Evolutionary conservation across 768 basidiomycete species (phyloP).

Genomic region (Collybia sordida): DNA sequence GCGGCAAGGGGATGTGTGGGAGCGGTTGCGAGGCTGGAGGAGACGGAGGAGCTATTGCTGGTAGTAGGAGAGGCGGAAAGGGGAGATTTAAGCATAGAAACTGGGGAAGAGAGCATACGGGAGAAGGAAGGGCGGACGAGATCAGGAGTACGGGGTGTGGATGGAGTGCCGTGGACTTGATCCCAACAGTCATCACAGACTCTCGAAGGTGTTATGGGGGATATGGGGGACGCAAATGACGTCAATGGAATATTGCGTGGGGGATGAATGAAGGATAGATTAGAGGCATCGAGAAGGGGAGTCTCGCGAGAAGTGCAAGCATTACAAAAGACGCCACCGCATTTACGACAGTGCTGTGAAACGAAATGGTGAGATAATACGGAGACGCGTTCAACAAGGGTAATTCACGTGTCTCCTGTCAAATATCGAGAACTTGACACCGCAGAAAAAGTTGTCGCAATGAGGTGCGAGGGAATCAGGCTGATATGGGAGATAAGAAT

Average conservation of each 20-base stretch:
- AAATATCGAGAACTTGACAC: conserved; percentile 60
- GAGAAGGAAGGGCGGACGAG: conserved; percentile 31
- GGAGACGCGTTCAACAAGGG: conserved; percentile 1
- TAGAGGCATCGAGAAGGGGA: conserved; percentile 70
- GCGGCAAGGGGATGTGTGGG: conserved; percentile 15
- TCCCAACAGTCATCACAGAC: conserved; percentile 81
- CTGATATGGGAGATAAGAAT: conserved; percentile 32
- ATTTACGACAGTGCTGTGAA: conserved; percentile 84
- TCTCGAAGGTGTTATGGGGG: conserved; percentile 56
- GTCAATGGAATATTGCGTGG: conserved; percentile 66
- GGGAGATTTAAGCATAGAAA: conserved; percentile 37
- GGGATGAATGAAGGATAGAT: conserved; percentile 68
- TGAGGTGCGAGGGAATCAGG: conserved; percentile 58
- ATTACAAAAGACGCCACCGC: conserved; percentile 75
- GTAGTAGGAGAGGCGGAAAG: conserved; percentile 30
- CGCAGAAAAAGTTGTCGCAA: conserved; percentile 79
- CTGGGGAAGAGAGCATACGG: conserved; percentile 37
- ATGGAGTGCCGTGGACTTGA: conserved; percentile 61
- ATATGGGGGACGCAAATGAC: conserved; percentile 54
- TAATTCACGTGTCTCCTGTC: conserved; percentile 73
- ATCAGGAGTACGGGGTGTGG: conserved; percentile 42
- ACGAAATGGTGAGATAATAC: conserved; percentile 17
- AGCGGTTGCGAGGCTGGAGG: conserved; percentile 20
- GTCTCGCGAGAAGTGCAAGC: conserved; percentile 61
- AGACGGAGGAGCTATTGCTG: conserved; percentile 31